Base-by-base conservation (phyloP, 768 basidiomycete species). In the Mrakia blollopis region DNA sequence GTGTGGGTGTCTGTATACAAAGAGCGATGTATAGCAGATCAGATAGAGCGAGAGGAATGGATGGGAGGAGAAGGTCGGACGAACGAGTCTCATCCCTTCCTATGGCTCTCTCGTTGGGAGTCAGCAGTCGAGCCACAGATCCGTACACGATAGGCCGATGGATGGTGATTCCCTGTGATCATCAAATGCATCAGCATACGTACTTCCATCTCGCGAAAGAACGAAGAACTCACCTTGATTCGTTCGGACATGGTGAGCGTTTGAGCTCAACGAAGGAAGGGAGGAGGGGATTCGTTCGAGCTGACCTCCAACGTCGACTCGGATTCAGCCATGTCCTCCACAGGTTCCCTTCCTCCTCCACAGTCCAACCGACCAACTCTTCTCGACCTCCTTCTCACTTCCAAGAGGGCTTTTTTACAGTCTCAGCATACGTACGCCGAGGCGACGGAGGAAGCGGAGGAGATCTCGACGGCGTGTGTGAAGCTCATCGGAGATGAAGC, bases 71-170 rank as follows among this genome's bases (percentile, higher is more conserved):
- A 28, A 50, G 79, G 30, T 18, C 28, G 37, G 63, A 62, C 57
- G 37, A 50, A 73, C 73, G 76, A 80, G 82, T 80, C 60, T 83
- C 83, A 81, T 57, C 79, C 79, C 60, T 80, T 71, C 28, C 82
- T 30, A 79, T 62, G 39, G 75, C 60, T 67, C 79, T 80, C 82
- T 97, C 94, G 80, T 89, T 88, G 23, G 87, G 85, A 0, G 89
- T 90, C 78, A 99, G 83, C 74, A 93, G 89, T 0, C 88, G 87
- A 44, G 96, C 93, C 18, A 91, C 92, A 83, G 98, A 98, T 68
- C 97, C 97, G 85, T 98, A 98, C 78, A 98, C 92, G 80, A 99
- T 89, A 1, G 95, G 93, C 69, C 97, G 88, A 82, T 89, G 89
- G 72, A 98, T 92, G 79, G 88, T 91, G 60, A 95, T 85, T 50